These are phyloP conservation scores for Citrullus amarus DNA, from an alignment of 306 rosid species.

Conservation along the genomic window DNA sequence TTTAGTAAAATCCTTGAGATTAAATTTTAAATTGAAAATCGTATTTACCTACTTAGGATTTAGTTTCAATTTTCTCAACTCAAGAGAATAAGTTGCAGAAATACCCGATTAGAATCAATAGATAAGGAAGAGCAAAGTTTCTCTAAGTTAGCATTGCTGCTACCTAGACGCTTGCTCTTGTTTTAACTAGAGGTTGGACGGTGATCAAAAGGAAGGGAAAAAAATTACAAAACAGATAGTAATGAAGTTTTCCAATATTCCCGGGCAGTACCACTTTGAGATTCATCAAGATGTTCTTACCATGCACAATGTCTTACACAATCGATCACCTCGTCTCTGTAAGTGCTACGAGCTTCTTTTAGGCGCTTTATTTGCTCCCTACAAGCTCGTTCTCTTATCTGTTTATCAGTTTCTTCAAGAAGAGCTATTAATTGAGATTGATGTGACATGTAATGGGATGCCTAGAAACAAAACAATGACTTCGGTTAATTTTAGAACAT, in stretches of 20 bases:
- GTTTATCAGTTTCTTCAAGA: constrained; percentile 78
- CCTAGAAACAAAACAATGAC: constrained; percentile 36
- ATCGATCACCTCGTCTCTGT: constrained; percentile 65
- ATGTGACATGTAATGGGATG: constrained; percentile 72
- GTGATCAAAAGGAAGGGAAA: background rate
- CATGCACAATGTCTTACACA: constrained; percentile 63
- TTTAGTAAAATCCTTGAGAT: background rate
- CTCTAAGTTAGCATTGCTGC: background rate
- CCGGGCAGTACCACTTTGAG: background rate
- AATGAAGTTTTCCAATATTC: constrained; percentile 3
- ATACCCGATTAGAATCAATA: background rate
- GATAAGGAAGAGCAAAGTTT: background rate
- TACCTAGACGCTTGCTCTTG: background rate
- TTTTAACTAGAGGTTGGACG: background rate
- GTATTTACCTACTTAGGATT: background rate
- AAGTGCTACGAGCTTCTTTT: constrained; percentile 77
- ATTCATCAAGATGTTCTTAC: constrained; percentile 27
- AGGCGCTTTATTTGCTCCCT: constrained; percentile 48
- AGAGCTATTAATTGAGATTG: constrained; percentile 54
- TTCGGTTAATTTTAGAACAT: constrained; percentile 4
- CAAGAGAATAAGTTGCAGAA: background rate
- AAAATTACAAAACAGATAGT: background rate
- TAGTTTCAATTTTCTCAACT: background rate
- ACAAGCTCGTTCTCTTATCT: constrained; percentile 58
- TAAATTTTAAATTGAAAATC: background rate